Conservation (phyloP, 2,329 filamentous ascomycete species). For the Aspergillus pseudoglaucus region DNA sequence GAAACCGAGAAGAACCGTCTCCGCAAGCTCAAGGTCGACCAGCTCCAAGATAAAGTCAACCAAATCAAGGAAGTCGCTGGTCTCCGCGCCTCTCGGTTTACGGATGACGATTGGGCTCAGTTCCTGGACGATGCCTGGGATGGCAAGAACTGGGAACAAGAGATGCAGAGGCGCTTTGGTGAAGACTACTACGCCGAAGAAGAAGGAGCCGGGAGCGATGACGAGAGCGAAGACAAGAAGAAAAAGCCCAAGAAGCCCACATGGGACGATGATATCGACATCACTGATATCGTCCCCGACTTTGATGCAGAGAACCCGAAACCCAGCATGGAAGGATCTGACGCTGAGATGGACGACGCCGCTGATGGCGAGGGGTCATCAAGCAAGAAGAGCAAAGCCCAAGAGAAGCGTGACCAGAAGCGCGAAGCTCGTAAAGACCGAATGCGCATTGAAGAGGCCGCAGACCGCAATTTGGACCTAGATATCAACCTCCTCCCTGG, state of each 20-base stretch:
- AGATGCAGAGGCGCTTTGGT: conserved; percentile 83
- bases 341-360: conserved; percentile 42
- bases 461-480: conserved; percentile 74
- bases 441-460: conserved; percentile 73
- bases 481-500: conserved; percentile 56
- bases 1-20: conserved; percentile 77
- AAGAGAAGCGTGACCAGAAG: conserved; percentile 54
- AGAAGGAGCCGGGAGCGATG: conserved; percentile 49
- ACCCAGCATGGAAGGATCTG: conserved; percentile 52
- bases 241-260: conserved; percentile 72
- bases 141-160: conserved; percentile 79
- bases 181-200: conserved; percentile 79
- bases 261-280: conserved; percentile 97
- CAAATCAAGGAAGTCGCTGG: conserved; percentile 89
- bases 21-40: conserved; percentile 81
- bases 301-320: conserved; percentile 61
- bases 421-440: conserved; percentile 74
- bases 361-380: conserved; percentile 33
- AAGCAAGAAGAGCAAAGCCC: conserved; percentile 40
- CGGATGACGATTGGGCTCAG: conserved; percentile 74
- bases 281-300: conserved; percentile 82
- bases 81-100: conserved; percentile 57
- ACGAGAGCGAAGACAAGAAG: conserved; percentile 43
- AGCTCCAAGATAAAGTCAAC: conserved; percentile 77
- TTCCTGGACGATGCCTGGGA: conserved; percentile 87